Percentiles rank a stretch among this genome's conserved stretches.
Conservation (phyloP, 371 early-diverging fungal species). For the Zychaea mexicana region DNA sequence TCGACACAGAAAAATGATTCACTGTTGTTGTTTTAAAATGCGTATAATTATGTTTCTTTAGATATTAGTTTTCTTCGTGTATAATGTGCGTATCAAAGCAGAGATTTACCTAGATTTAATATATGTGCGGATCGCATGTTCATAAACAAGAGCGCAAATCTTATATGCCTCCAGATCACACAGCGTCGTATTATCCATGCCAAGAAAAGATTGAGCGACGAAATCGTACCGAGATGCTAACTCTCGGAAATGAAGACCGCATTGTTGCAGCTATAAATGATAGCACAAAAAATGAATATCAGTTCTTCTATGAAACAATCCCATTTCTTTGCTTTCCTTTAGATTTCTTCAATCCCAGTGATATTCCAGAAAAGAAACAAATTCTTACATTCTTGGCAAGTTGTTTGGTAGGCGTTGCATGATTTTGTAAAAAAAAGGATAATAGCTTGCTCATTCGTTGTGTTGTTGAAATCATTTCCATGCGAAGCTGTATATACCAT, state of each 20-base stretch:
- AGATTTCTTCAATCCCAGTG: no score
- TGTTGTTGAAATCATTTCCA: slow-evolving; percentile 32
- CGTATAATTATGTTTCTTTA: no score
- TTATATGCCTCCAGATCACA: slow-evolving; percentile 29
- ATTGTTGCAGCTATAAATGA: slow-evolving; percentile 15
- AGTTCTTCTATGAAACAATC: no score
- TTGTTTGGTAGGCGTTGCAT: neutral
- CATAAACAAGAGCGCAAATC: slow-evolving; percentile 32
- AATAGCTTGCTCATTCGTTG: slow-evolving; percentile 14
- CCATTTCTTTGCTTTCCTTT: no score
- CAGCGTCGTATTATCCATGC: slow-evolving; percentile 23
- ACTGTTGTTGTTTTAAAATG: neutral
- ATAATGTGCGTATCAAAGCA: no score
- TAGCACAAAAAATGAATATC: neutral
- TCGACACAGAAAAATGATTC: slow-evolving; percentile 30
- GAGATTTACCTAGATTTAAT: slow-evolving; percentile 16
- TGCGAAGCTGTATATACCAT: slow-evolving; percentile 39
- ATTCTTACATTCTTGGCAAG: neutral
- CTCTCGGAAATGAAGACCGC: slow-evolving; percentile 19
- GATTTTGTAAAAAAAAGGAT: neutral
- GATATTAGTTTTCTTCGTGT: no score
- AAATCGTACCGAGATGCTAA: slow-evolving; percentile 38
- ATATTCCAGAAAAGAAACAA: neutral
- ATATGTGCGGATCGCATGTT: slow-evolving; percentile 28
- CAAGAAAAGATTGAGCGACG: slow-evolving; percentile 26